Evolutionary conservation across 768 basidiomycete species (phyloP).

Genomic region (Rhodotorula babjevae): DNA sequence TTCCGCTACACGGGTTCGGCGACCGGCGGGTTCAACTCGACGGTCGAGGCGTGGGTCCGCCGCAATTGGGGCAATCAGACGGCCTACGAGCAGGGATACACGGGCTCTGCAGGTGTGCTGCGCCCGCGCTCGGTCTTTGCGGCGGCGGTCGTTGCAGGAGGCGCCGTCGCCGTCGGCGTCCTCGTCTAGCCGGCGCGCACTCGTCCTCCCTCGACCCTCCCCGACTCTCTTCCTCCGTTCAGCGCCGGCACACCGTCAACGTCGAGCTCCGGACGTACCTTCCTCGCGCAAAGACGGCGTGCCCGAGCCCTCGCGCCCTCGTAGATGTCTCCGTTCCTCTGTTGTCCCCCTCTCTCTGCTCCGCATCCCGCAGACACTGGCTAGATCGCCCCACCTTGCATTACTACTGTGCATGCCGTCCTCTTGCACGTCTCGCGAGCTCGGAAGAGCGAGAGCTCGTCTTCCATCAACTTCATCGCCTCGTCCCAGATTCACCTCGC

Average conservation of each 20-base stretch:
- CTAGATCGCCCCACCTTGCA: neutral
- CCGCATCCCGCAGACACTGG: neutral
- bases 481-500: neutral
- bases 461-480: too few species aligned
- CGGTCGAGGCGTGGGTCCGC: conserved; percentile 32
- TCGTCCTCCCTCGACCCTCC: too few species aligned
- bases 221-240: too few species aligned
- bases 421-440: too few species aligned
- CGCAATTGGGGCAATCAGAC: conserved; percentile 16
- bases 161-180: neutral
- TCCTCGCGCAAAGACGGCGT: neutral
- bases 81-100: conserved; percentile 6
- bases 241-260: too few species aligned
- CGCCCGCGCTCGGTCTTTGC: too few species aligned
- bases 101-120: neutral
- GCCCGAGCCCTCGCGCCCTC: neutral
- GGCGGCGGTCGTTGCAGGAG: too few species aligned
- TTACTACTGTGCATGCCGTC: too few species aligned
- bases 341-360: neutral
- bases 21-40: conserved; percentile 15
- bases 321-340: neutral
- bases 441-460: too few species aligned
- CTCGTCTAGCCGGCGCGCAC: neutral
- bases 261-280: neutral
- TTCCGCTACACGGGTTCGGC: conserved; percentile 20